These are phyloP conservation scores for Xanthoconium separans DNA, from an alignment of 1,284 basidiomycete species.

Conservation along the genomic window DNA sequence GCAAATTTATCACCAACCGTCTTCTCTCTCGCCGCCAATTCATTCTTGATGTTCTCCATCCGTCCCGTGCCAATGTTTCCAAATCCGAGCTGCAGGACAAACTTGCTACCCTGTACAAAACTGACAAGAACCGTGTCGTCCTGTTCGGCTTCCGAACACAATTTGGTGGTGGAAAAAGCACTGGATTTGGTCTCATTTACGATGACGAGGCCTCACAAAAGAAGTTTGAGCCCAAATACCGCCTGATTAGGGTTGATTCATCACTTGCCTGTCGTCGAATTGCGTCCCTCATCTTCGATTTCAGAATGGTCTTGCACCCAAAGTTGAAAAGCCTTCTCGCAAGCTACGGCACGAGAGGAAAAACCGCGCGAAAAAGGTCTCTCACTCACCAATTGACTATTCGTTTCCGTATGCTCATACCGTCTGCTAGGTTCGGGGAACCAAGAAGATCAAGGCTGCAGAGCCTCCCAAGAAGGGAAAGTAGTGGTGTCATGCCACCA, in stretches of 20 bases:
- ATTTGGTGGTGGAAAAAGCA: slow-evolving; percentile 98
- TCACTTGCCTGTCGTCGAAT: not conserved
- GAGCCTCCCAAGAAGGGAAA: slow-evolving; percentile 88
- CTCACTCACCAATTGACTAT: slow-evolving; percentile 15
- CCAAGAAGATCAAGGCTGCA: slow-evolving; percentile 90
- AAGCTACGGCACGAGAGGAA: slow-evolving; percentile 99
- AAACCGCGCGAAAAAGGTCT: slow-evolving; percentile 97
- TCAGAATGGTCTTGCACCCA: slow-evolving; percentile 80
- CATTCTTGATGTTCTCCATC: slow-evolving; percentile 95
- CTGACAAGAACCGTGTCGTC: slow-evolving; percentile 75
- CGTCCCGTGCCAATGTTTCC: slow-evolving; percentile 92
- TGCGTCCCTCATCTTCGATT: slow-evolving; percentile 10
- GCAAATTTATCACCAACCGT: slow-evolving; percentile 99
- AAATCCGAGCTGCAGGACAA: slow-evolving; percentile 93
- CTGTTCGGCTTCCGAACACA: slow-evolving; percentile 86
- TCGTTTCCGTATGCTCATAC: slow-evolving; percentile 6
- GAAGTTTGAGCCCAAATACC: slow-evolving; percentile 97
- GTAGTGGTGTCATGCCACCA: slow-evolving; percentile 38
- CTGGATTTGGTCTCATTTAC: slow-evolving; percentile 97
- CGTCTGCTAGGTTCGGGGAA: slow-evolving; percentile 74
- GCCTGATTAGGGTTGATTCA: slow-evolving; percentile 84
- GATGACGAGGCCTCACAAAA: slow-evolving; percentile 94
- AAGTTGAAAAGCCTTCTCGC: slow-evolving; percentile 91
- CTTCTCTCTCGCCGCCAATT: slow-evolving; percentile 93
- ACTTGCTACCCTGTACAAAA: slow-evolving; percentile 80